Conservation (phyloP, 2,329 filamentous ascomycete species). For the Beauveria rudraprayagi region DNA sequence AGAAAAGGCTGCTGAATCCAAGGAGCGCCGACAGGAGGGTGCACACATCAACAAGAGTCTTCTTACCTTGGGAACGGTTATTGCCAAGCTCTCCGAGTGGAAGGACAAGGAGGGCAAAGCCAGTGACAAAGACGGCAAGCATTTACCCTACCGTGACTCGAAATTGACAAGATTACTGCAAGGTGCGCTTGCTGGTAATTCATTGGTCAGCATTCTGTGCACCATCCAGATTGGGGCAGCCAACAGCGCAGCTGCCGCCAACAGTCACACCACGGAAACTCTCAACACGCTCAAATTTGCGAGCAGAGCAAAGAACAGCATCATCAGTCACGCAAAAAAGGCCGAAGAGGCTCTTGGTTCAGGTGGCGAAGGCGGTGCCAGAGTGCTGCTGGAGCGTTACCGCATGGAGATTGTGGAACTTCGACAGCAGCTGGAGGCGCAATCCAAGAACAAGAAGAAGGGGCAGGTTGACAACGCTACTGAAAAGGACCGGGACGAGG, state of each 20-base stretch:
- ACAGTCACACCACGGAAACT: constrained; percentile 76
- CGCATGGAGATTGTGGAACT: constrained; percentile 86
- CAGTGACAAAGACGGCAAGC: constrained; percentile 76
- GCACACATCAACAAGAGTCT: constrained; percentile 98
- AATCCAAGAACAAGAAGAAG: constrained; percentile 60
- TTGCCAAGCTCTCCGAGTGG: constrained; percentile 80
- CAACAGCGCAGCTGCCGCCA: constrained; percentile 61
- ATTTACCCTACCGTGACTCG: constrained; percentile 94
- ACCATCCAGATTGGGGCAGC: constrained; percentile 85
- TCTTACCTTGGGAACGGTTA: constrained; percentile 89
- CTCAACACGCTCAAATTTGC: constrained; percentile 96
- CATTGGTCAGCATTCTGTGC: constrained; percentile 92
- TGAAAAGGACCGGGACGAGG: constrained; percentile 53
- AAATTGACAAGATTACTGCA: constrained; percentile 91
- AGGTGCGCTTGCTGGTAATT: constrained; percentile 85
- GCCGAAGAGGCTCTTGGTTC: constrained; percentile 80
- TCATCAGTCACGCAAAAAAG: constrained; percentile 92
- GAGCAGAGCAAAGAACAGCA: constrained; percentile 93
- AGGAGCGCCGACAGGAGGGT: constrained; percentile 87
- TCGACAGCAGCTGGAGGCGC: constrained; percentile 70
- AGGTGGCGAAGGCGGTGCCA: constrained; percentile 75
- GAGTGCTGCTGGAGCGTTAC: constrained; percentile 85
- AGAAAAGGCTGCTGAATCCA: constrained; percentile 89
- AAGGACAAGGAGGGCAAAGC: constrained; percentile 73
- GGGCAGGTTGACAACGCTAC: constrained; percentile 40